Percentiles rank a stretch among this genome's conserved stretches.
Evolutionary conservation across 2,329 filamentous ascomycete genomes (phyloP).

Genomic region (Penicillium sp.): DNA sequence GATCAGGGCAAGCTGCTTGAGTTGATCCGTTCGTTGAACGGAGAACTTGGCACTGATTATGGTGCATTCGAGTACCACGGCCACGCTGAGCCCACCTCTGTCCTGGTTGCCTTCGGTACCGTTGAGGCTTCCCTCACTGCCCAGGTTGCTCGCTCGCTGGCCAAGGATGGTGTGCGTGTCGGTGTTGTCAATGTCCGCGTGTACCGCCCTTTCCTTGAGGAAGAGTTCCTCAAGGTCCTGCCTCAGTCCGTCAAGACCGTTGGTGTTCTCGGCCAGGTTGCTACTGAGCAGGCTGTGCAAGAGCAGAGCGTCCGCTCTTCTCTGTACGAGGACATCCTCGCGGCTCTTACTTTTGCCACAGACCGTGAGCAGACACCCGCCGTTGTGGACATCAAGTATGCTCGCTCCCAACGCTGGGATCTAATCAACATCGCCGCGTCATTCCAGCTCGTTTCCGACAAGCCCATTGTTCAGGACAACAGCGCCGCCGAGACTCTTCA

Average conservation of each 20-base stretch:
- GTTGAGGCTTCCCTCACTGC: slow-evolving; percentile 84
- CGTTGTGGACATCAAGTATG: slow-evolving; percentile 88
- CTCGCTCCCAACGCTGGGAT: slow-evolving; percentile 71
- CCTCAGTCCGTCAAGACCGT: slow-evolving; percentile 76
- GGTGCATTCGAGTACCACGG: slow-evolving; percentile 93
- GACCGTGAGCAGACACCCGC: slow-evolving; percentile 66
- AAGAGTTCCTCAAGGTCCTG: slow-evolving; percentile 83
- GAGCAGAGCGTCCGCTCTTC: slow-evolving; percentile 81
- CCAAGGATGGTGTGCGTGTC: slow-evolving; percentile 74
- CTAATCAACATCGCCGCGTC: slow-evolving; percentile 50
- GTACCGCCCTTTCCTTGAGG: slow-evolving; percentile 94
- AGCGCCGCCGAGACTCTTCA: slow-evolving; percentile 54
- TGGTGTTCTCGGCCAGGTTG: slow-evolving; percentile 87
- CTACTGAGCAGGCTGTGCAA: slow-evolving; percentile 70
- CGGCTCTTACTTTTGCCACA: slow-evolving; percentile 78
- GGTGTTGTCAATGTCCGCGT: slow-evolving; percentile 90
- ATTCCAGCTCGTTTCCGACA: slow-evolving; percentile 52
- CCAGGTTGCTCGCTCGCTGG: slow-evolving; percentile 76
- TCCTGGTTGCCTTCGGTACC: slow-evolving; percentile 91
- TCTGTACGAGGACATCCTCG: slow-evolving; percentile 89
- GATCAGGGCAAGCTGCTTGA: slow-evolving; percentile 73
- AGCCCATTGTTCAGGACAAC: slow-evolving; percentile 43
- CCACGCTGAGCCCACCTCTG: slow-evolving; percentile 76
- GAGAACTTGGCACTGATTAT: slow-evolving; percentile 92
- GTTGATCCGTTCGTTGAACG: slow-evolving; percentile 77